Conservation (phyloP, 2,329 filamentous ascomycete genomes). For the Fusarium sororula region DNA sequence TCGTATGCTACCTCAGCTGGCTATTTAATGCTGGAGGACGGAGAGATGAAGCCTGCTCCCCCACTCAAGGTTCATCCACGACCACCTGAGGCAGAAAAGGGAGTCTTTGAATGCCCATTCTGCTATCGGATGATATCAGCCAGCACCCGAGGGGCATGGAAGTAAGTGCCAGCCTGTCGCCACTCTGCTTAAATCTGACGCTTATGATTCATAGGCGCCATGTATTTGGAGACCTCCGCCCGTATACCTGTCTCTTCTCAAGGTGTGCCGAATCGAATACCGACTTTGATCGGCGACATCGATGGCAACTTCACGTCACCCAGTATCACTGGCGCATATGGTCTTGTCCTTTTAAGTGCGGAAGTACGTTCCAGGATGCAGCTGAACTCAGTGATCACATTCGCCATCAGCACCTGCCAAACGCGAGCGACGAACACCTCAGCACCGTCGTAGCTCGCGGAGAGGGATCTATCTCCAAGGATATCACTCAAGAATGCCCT, state of each 20-base stretch:
- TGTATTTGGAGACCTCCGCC: slow-evolving; percentile 50
- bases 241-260: slow-evolving; percentile 48
- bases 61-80: slow-evolving; percentile 32
- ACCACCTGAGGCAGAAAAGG: slow-evolving; percentile 28
- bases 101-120: slow-evolving; percentile 52
- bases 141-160: slow-evolving; percentile 43
- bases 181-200: accelerated
- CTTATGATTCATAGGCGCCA: slow-evolving; percentile 40
- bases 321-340: slow-evolving; percentile 41
- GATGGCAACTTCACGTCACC: slow-evolving; percentile 39
- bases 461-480: accelerated
- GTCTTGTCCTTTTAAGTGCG: slow-evolving; percentile 32
- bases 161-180: slow-evolving; percentile 12
- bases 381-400: accelerated
- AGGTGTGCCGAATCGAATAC: slow-evolving; percentile 36
- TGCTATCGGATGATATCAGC: slow-evolving; percentile 50
- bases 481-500: neutral
- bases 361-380: accelerated
- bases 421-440: accelerated
- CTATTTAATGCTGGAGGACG: neutral
- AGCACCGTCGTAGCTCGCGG: neutral
- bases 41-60: neutral
- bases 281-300: slow-evolving; percentile 30
- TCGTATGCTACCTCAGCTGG: slow-evolving; percentile 43
- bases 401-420: neutral